These are phyloP conservation scores for Obelidium mucronatum DNA, from an alignment of 192 early-diverging fungal species.

Conservation along the genomic window DNA sequence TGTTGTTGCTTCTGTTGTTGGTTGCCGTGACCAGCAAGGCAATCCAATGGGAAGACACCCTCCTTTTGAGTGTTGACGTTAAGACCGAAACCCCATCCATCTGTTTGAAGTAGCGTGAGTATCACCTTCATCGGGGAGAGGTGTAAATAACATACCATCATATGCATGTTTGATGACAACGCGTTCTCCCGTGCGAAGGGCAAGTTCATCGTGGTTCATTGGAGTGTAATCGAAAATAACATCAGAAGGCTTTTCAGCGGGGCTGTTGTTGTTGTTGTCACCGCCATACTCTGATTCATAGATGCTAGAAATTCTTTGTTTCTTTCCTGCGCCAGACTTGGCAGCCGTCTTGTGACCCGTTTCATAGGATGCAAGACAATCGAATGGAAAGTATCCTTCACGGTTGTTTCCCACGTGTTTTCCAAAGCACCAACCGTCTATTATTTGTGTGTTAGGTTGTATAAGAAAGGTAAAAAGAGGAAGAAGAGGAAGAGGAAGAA, in stretches of 20 bases:
- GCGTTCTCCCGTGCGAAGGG: constrained; percentile 3
- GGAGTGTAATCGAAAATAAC: constrained; percentile 5
- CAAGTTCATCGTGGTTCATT: constrained; percentile 3
- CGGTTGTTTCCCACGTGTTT: not conserved
- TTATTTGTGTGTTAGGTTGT: not conserved
- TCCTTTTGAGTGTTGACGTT: not conserved
- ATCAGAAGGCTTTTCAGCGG: not conserved
- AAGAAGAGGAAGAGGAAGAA: not conserved
- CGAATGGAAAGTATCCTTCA: constrained; percentile 13
- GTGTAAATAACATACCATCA: not conserved
- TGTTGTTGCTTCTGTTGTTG: not conserved
- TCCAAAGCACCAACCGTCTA: constrained; percentile 12
- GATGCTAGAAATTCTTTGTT: no score
- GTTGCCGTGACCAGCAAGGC: not conserved
- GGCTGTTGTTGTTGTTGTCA: no score
- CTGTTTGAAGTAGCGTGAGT: not conserved
- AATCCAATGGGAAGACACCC: constrained; percentile 26
- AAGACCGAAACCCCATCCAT: constrained; percentile 27
- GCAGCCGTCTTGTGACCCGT: not conserved
- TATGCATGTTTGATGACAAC: constrained; percentile 15
- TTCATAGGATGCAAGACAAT: not conserved
- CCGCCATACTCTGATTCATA: constrained; percentile 4
- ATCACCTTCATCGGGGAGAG: not conserved
- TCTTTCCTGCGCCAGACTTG: not conserved
- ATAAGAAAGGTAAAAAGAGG: not conserved